These are phyloP conservation scores for Trichocladium antarcticum DNA, from an alignment of 495 filamentous ascomycete species.

Conservation along the genomic window DNA sequence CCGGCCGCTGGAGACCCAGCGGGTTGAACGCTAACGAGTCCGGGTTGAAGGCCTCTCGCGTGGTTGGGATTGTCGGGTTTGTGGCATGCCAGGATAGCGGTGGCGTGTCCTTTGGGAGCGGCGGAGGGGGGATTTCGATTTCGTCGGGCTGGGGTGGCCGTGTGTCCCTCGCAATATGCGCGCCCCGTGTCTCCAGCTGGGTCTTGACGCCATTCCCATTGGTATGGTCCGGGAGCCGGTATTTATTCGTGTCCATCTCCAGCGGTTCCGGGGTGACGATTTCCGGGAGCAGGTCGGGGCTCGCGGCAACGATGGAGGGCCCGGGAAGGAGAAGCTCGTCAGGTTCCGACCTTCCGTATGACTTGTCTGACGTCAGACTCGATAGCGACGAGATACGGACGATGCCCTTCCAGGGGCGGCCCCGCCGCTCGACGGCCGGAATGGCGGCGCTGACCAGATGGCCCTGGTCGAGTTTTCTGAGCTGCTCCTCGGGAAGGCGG, in stretches of 20 bases:
- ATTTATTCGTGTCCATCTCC: constrained; percentile 53
- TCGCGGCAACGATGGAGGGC: constrained; percentile 4
- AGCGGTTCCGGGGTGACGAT: constrained; percentile 32
- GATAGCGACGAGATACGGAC: constrained; percentile 31
- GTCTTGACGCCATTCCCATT: constrained; percentile 52
- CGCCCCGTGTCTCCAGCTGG: constrained; percentile 39
- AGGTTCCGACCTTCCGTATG: constrained; percentile 8
- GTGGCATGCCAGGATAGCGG: constrained; percentile 17
- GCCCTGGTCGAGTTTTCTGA: constrained; percentile 54
- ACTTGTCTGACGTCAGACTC: constrained; percentile 25
- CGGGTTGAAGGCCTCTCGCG: constrained; percentile 29
- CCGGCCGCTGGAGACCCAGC: constrained; percentile 48
- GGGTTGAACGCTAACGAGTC: constrained; percentile 42
- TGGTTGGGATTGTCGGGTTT: constrained; percentile 11
- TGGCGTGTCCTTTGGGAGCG: constrained; percentile 41
- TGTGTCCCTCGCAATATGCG: constrained; percentile 41
- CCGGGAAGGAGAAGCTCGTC: constrained; percentile 14
- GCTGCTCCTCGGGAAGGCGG: constrained; percentile 61
- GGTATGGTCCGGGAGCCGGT: constrained; percentile 50
- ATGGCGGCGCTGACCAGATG: constrained; percentile 47
- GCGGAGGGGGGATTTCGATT: constrained; percentile 27
- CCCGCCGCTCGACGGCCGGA: constrained; percentile 45
- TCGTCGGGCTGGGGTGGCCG: constrained; percentile 19
- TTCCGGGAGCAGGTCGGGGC: constrained; percentile 34
- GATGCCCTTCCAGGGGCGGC: constrained; percentile 52